These are phyloP conservation scores for Ajuga reptans DNA, from an alignment of 305 asterid genomes.

Conservation along the genomic window DNA sequence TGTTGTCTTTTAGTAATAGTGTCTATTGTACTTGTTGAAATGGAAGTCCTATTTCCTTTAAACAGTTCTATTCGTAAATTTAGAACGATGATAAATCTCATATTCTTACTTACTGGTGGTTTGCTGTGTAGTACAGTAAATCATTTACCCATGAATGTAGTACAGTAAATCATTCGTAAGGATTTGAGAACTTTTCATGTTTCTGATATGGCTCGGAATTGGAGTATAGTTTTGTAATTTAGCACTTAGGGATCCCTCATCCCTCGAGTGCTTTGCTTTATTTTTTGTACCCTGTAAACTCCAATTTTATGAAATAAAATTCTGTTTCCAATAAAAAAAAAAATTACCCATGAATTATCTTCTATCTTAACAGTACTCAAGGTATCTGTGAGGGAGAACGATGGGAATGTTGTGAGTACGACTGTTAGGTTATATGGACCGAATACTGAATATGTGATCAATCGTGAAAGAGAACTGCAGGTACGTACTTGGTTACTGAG, in stretches of 20 bases:
- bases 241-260: too few species aligned
- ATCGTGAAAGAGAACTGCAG: conserved; percentile 81
- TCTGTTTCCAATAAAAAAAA: too few species aligned
- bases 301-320: too few species aligned
- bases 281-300: too few species aligned
- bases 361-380: conserved; percentile 61
- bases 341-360: conserved; percentile 16
- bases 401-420: conserved; percentile 34
- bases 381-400: conserved; percentile 64
- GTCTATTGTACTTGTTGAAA: background rate
- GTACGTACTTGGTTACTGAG: conserved; percentile 29
- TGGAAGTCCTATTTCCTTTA: background rate
- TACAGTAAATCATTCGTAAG: too few species aligned
- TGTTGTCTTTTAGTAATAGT: conserved; percentile 3
- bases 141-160: conserved; percentile 12
- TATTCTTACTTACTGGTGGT: conserved; percentile 10
- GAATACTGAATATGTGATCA: conserved; percentile 84
- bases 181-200: too few species aligned
- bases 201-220: too few species aligned
- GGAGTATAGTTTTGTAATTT: too few species aligned
- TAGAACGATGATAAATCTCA: conserved; percentile 8
- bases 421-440: conserved; percentile 90
- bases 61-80: background rate
- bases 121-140: conserved; percentile 9
- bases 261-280: too few species aligned